Evolutionary conservation across 768 basidiomycete genomes (phyloP).

Genomic region (Omphalotus guepiniiformis): DNA sequence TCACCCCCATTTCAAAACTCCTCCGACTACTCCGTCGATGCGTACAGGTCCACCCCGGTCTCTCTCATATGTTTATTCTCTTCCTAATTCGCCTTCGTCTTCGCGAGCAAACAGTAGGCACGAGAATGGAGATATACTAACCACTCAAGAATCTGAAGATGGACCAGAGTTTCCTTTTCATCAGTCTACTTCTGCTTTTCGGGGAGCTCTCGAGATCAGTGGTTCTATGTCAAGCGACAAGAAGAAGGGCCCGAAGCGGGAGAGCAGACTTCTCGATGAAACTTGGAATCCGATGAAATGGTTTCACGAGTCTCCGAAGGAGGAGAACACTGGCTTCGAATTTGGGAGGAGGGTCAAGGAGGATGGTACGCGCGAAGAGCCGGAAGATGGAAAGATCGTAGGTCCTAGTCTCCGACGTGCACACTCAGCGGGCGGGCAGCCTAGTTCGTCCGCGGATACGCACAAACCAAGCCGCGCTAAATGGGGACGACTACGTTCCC

Average conservation of each 20-base stretch:
- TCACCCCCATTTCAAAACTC: conserved; percentile 16
- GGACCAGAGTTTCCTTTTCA: conserved; percentile 25
- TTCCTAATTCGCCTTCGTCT: conserved; percentile 37
- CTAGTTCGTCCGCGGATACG: conserved; percentile 20
- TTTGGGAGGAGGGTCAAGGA: conserved; percentile 16
- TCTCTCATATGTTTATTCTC: conserved; percentile 59
- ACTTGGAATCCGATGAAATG: conserved; percentile 52
- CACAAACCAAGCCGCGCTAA: conserved; percentile 29
- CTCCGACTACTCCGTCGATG: conserved; percentile 50
- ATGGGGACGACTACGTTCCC: conserved; percentile 64
- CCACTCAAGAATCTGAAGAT: conserved; percentile 31
- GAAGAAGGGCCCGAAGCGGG: conserved; percentile 49
- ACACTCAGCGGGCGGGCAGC: not conserved
- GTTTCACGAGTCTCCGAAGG: conserved; percentile 49
- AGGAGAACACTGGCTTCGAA: conserved; percentile 37
- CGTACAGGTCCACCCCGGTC: conserved; percentile 75
- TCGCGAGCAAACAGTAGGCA: conserved; percentile 22
- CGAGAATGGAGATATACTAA: conserved; percentile 24
- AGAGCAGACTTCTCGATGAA: conserved; percentile 44
- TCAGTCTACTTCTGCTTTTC: conserved; percentile 40
- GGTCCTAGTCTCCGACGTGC: conserved; percentile 4
- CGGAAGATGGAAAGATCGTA: conserved; percentile 7
- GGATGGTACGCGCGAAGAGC: conserved; percentile 7
- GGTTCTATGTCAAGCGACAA: conserved; percentile 40
- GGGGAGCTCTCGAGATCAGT: conserved; percentile 55